Conservation (phyloP, 371 early-diverging fungal species). For the Rhizomucor miehei region DNA sequence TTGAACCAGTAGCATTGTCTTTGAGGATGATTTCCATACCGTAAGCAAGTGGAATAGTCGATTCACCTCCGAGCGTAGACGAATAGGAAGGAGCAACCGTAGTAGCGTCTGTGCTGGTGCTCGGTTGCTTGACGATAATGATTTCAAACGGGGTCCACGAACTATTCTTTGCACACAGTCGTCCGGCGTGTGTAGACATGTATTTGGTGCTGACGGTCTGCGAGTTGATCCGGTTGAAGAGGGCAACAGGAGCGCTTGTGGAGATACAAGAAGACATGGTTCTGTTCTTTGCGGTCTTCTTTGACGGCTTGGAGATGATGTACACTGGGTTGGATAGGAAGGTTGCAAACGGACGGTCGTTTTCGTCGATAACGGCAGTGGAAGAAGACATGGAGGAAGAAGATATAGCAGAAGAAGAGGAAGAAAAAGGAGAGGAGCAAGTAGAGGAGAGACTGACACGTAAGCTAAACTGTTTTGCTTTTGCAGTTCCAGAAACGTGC, state of each 20-base stretch:
- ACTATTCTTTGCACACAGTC: conserved; percentile 69
- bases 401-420: no score
- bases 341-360: conserved; percentile 40
- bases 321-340: conserved; percentile 70
- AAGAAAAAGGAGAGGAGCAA: background rate
- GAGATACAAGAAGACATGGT: conserved; percentile 66
- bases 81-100: background rate
- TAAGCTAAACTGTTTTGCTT: conserved; percentile 74
- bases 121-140: conserved; percentile 50
- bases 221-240: conserved; percentile 80
- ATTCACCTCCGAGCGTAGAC: background rate
- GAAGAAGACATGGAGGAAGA: no score
- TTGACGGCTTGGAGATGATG: conserved; percentile 85
- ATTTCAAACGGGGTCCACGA: conserved; percentile 79
- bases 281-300: conserved; percentile 75
- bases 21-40: conserved; percentile 70
- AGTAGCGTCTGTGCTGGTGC: conserved; percentile 11
- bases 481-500: conserved; percentile 75
- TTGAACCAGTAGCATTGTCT: conserved; percentile 61
- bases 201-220: conserved; percentile 86
- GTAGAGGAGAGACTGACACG: conserved; percentile 46
- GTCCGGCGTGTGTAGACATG: conserved; percentile 56
- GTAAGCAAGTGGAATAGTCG: conserved; percentile 59
- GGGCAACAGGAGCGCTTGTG: conserved; percentile 63
- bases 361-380: background rate